Evolutionary conservation across 148 eudicot species (phyloP).

Genomic region (Bassia scoparia): DNA sequence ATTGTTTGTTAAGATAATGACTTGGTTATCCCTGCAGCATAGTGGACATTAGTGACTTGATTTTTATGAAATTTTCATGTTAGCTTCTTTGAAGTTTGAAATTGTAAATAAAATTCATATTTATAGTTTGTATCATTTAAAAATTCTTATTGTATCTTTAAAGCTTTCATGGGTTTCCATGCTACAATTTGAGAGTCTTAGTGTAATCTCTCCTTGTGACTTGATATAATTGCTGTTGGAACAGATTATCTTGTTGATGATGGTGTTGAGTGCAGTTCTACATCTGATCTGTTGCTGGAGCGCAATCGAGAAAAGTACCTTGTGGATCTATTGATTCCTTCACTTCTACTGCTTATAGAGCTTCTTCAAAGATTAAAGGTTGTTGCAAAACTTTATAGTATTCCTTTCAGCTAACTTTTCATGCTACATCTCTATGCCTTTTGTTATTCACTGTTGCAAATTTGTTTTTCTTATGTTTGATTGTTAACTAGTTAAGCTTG

Average conservation of each 20-base stretch:
- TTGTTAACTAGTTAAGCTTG: no score
- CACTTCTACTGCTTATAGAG: slow-evolving; percentile 63
- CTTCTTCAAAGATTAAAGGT: slow-evolving; percentile 82
- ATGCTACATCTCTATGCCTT: no score
- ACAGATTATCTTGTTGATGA: slow-evolving; percentile 99
- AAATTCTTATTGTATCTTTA: background rate
- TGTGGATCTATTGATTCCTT: slow-evolving; percentile 78
- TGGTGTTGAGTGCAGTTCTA: slow-evolving; percentile 85
- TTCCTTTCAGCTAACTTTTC: background rate
- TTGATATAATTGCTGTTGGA: slow-evolving; percentile 15
- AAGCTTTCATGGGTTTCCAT: background rate
- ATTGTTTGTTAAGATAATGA: background rate
- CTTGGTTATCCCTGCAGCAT: background rate
- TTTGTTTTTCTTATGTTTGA: no score
- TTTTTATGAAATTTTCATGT: no score
- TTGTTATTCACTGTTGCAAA: background rate
- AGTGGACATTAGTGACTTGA: background rate
- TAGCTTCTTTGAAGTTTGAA: no score
- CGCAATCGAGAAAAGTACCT: slow-evolving; percentile 90
- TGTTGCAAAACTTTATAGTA: slow-evolving; percentile 7
- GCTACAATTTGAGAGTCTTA: background rate
- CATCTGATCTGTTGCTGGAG: slow-evolving; percentile 87
- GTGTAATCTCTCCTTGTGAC: background rate
- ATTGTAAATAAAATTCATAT: no score
- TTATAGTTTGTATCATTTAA: no score